phyloP scores from a whole-genome alignment of 768 basidiomycete species.

The Russula ochroleuca region DNA sequence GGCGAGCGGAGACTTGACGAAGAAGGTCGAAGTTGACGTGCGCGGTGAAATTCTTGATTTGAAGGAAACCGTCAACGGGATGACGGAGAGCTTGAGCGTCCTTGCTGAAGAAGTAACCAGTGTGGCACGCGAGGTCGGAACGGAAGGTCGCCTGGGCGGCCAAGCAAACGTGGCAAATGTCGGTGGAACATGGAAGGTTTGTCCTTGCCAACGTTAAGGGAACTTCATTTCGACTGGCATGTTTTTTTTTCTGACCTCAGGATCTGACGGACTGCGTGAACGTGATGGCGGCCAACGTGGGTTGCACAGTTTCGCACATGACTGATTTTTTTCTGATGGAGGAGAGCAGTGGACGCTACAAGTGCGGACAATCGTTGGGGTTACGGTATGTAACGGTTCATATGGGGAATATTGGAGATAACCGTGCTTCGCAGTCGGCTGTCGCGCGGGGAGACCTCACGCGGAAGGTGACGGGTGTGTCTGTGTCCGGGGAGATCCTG shows the following conservation, averaged over 20 bases:
- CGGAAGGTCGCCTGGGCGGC: conserved; percentile 91
- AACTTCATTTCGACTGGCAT: not conserved
- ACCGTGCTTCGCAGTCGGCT: conserved; percentile 53
- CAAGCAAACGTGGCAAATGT: conserved; percentile 93
- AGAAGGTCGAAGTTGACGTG: conserved; percentile 89
- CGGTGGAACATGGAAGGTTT: conserved; percentile 89
- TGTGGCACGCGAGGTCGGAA: conserved; percentile 95
- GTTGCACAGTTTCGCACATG: conserved; percentile 31
- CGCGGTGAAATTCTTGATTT: conserved; percentile 87
- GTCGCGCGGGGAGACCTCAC: conserved; percentile 93
- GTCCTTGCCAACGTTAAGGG: not conserved
- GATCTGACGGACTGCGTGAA: conserved; percentile 95
- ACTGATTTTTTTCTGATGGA: not conserved
- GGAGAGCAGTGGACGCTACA: conserved; percentile 71
- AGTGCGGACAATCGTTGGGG: conserved; percentile 90
- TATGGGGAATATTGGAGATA: conserved; percentile 5
- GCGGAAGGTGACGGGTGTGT: conserved; percentile 87
- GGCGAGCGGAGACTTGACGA: conserved; percentile 86
- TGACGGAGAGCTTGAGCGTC: conserved; percentile 83
- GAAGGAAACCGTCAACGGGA: conserved; percentile 91
- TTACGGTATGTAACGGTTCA: conserved; percentile 56
- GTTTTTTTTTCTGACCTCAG: conserved; percentile 33
- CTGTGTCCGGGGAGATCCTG: conserved; percentile 95
- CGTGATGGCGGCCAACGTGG: conserved; percentile 87
- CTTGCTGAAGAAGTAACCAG: conserved; percentile 82